Evolutionary conservation across 768 basidiomycete species (phyloP), one percentile per base, ranked within the genome.

Genomic region (Scleroderma bovista): DNA sequence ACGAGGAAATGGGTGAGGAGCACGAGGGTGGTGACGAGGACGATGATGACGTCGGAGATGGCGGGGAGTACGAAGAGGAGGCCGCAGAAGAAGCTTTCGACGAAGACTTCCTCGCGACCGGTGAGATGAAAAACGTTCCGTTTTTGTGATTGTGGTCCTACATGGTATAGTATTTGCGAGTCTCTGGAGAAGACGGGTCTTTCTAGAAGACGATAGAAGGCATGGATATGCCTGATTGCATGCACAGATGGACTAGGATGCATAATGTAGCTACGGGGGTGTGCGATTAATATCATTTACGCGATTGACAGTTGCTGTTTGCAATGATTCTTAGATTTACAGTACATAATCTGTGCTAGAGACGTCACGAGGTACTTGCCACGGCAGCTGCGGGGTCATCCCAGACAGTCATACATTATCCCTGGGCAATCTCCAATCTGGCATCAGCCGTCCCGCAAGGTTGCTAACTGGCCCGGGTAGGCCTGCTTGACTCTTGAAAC

Each of bases 401-500:
- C n/a, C 6, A 39, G 8, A 7, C 8, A 19, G 39, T 22, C 22
- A 78, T 20, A 67, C 68, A 23, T 78, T 75, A 57, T 93, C 89
- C 59, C 86, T 73, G 10, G 91, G 91, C 33, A 93, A 65, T 37
- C 75, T 73, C 75, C 88, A 89, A 1, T 77, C 86, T 40, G 83
- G 81, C 48, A 88, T 81, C 53, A 99, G 64, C 56, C 93, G 75
- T 36, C 96, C 91, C 37, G 85, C 88, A 40, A 99, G 71, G 61
- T 85, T 96, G 47, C 94, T 78, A 13, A 96, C 94, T 20, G 94
- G 96, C 1, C 96, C 96, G 22, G 89, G 81, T 44, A 89, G 68
- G 20, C 96, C 96, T 8, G 65, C 87, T 62, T 99, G 96, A 54
- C 84, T 85, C 64, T 90, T 92, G 75, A 91, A 97, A 67, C 93